A percentile compares a stretch with the other conserved stretches of the same genome.
Conservation (phyloP, 768 basidiomycete genomes). For the Scleroderma bovista region DNA sequence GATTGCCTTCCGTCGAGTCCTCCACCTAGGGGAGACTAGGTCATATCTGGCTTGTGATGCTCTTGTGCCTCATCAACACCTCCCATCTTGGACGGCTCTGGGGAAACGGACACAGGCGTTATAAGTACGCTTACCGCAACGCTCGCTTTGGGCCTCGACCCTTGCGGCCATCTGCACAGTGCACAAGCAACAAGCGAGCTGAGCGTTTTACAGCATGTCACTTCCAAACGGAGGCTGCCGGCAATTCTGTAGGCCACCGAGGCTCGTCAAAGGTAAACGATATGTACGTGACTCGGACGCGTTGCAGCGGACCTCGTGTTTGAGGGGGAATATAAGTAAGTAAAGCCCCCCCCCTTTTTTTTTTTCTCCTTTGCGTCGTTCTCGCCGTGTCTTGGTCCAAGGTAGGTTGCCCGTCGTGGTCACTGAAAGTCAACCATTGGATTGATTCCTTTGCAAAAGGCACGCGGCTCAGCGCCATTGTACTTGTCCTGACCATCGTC, state of each 20-base stretch:
- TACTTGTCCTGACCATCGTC: constrained; percentile 4
- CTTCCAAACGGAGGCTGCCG: no score
- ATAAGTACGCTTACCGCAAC: no score
- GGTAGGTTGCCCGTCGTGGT: constrained; percentile 15
- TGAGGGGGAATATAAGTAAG: background rate
- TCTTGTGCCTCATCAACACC: no score
- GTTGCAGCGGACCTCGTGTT: background rate
- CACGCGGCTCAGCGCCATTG: constrained; percentile 4
- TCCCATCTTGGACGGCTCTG: no score
- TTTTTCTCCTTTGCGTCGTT: constrained; percentile 16
- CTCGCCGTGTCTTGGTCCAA: constrained; percentile 16
- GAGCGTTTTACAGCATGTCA: no score
- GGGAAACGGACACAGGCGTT: no score
- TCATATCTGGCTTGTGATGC: no score
- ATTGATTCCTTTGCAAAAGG: background rate
- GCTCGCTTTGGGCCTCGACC: no score
- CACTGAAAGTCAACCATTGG: background rate
- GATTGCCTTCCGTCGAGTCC: no score
- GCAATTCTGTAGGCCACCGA: background rate
- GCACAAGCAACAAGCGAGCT: no score
- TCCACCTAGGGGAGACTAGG: no score
- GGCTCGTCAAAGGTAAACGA: background rate
- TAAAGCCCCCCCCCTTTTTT: constrained; percentile 19
- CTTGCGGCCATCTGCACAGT: no score
- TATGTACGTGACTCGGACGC: background rate